Evolutionary conservation across 495 filamentous ascomycete genomes (phyloP).

Genomic region (Talaromyces nanjingensis): DNA sequence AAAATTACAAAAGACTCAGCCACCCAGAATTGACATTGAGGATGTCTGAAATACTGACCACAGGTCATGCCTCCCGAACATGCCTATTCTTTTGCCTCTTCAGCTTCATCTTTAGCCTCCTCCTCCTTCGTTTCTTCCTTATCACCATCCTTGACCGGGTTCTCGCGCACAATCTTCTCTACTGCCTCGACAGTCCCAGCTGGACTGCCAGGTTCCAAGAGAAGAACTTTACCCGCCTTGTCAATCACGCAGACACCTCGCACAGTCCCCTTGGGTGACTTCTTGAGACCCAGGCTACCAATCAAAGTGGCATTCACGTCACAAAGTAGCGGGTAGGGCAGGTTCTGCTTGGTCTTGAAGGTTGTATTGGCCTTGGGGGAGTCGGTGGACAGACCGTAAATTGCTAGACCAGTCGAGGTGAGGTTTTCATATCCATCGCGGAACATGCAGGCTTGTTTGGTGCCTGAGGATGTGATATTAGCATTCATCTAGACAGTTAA

Average conservation of each 20-base stretch:
- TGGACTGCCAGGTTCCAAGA: slow-evolving; percentile 37
- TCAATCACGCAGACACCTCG: slow-evolving; percentile 84
- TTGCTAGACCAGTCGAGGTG: slow-evolving; percentile 69
- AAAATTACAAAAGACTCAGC: neutral
- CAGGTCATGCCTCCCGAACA: neutral
- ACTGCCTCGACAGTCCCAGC: slow-evolving; percentile 43
- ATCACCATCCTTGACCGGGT: neutral
- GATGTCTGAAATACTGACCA: neutral
- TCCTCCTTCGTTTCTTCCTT: slow-evolving; percentile 12
- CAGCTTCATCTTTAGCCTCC: neutral
- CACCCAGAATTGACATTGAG: neutral
- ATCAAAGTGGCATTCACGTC: slow-evolving; percentile 68
- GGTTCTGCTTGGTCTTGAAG: slow-evolving; percentile 80
- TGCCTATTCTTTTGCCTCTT: neutral
- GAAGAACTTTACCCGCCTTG: slow-evolving; percentile 51
- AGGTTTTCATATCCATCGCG: slow-evolving; percentile 72
- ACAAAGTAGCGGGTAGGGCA: slow-evolving; percentile 87
- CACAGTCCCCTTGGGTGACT: slow-evolving; percentile 64
- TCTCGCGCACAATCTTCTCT: slow-evolving; percentile 24
- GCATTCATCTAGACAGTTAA: neutral
- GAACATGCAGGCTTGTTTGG: slow-evolving; percentile 87
- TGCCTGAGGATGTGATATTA: slow-evolving; percentile 48
- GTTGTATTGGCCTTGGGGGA: slow-evolving; percentile 81
- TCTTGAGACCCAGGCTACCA: slow-evolving; percentile 67
- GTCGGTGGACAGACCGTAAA: slow-evolving; percentile 87